A percentile compares a stretch with the other conserved stretches of the same genome.
Conservation (phyloP, 1,284 basidiomycete genomes). For the Limonomyces culmigenus region DNA sequence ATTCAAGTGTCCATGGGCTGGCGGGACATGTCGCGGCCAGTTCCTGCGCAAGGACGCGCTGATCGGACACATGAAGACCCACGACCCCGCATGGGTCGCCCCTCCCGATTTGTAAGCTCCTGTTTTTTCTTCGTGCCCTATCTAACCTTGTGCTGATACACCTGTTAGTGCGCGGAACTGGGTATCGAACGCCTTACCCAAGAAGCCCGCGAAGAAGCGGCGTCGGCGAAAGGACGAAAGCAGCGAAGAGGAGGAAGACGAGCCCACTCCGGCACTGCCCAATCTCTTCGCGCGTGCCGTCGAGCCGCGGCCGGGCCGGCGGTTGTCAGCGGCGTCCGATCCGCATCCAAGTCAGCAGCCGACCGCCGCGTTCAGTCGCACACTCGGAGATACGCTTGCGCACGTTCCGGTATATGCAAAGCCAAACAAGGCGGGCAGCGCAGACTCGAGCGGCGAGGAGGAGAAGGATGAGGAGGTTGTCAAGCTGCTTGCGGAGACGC, state of each 20-base stretch:
- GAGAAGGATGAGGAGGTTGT: slow-evolving; percentile 2
- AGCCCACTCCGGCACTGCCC: neutral
- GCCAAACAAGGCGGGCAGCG: too few species aligned
- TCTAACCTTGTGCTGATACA: slow-evolving; percentile 5
- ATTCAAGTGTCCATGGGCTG: slow-evolving; percentile 63
- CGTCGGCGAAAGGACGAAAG: neutral
- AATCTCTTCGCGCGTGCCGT: neutral
- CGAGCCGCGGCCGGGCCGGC: neutral
- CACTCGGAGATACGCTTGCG: neutral
- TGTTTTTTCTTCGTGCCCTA: slow-evolving; percentile 4
- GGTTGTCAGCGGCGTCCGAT: too few species aligned
- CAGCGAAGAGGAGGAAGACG: neutral
- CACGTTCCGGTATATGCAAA: too few species aligned
- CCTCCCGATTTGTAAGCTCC: slow-evolving; percentile 60
- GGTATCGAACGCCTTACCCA: too few species aligned
- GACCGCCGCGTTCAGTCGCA: neutral
- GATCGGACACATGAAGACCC: slow-evolving; percentile 68
- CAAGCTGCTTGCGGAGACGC: slow-evolving; percentile 3
- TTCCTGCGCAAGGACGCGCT: slow-evolving; percentile 70
- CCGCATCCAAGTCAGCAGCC: neutral
- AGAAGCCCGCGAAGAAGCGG: neutral
- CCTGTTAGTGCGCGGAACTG: too few species aligned
- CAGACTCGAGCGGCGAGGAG: slow-evolving; percentile 5
- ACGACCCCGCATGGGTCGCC: slow-evolving; percentile 66
- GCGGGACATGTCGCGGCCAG: slow-evolving; percentile 71